Evolutionary conservation across 345 rosid species (phyloP).

Genomic region (Turnera subulata): DNA sequence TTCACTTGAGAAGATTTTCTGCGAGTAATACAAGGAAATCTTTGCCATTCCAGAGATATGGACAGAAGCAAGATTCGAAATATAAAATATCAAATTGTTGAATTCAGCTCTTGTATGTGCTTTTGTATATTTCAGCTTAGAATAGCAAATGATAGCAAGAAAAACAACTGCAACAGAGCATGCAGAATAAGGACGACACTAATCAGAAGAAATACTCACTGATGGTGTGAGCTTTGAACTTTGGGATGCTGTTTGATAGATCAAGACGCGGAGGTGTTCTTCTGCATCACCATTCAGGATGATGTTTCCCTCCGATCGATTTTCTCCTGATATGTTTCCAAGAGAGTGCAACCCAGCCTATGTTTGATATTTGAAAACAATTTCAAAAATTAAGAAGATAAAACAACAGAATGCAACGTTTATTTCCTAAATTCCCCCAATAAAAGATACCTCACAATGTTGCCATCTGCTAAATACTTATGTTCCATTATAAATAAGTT

Average conservation of each 20-base stretch:
- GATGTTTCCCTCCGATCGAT: slow-evolving; percentile 42
- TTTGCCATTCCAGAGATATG: too few relatives aligned
- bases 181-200: not conserved
- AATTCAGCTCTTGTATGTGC: not conserved
- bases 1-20: not conserved
- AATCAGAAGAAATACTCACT: slow-evolving; percentile 34
- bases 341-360: slow-evolving; percentile 88
- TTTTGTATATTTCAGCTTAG: not conserved
- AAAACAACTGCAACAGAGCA: not conserved
- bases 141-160: not conserved
- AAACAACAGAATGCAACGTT: not conserved
- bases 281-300: slow-evolving; percentile 60
- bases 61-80: not conserved
- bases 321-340: slow-evolving; percentile 72
- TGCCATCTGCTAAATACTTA: too few relatives aligned
- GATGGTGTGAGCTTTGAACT: slow-evolving; percentile 80
- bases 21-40: not conserved
- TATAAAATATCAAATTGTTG: not conserved
- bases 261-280: slow-evolving; percentile 60
- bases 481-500: too few relatives aligned
- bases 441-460: not conserved
- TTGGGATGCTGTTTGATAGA: slow-evolving; percentile 73
- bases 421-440: not conserved
- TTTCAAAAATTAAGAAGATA: not conserved
- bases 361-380: slow-evolving; percentile 20